These are phyloP conservation scores for Cubamyces lactineus DNA, from an alignment of 768 basidiomycete genomes.

Conservation along the genomic window DNA sequence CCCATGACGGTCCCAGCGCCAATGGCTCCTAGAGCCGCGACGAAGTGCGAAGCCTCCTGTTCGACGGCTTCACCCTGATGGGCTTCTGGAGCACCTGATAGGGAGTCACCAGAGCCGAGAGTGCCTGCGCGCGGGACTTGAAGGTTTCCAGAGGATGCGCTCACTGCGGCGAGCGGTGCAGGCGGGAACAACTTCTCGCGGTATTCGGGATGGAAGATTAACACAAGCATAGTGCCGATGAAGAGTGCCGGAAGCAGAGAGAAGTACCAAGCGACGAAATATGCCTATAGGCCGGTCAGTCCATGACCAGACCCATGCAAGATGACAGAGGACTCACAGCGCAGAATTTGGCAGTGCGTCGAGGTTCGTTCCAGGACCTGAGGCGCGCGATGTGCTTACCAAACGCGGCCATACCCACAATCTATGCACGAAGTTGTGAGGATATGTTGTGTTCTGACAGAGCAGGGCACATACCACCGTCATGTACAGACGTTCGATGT, in stretches of 20 bases:
- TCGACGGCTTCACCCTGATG: slow-evolving; percentile 45
- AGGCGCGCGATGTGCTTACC: slow-evolving; percentile 43
- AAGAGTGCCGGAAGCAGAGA: slow-evolving; percentile 41
- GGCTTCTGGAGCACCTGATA: slow-evolving; percentile 41
- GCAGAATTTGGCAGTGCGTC: slow-evolving; percentile 35
- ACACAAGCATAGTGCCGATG: slow-evolving; percentile 36
- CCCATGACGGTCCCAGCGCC: slow-evolving; percentile 38
- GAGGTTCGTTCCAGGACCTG: slow-evolving; percentile 45
- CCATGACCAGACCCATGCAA: no score
- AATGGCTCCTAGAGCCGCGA: slow-evolving; percentile 38
- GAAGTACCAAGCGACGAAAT: slow-evolving; percentile 43
- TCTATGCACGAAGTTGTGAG: slow-evolving; percentile 18
- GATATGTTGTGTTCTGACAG: not conserved
- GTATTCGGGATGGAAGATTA: slow-evolving; percentile 42
- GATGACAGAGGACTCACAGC: slow-evolving; percentile 26
- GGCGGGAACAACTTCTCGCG: slow-evolving; percentile 42
- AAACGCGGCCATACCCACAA: slow-evolving; percentile 37
- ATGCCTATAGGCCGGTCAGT: slow-evolving; percentile 26
- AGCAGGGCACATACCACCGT: slow-evolving; percentile 35
- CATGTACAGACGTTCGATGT: slow-evolving; percentile 45
- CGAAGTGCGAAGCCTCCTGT: slow-evolving; percentile 41
- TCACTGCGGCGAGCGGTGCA: slow-evolving; percentile 38
- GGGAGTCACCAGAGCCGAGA: slow-evolving; percentile 36
- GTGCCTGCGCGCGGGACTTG: slow-evolving; percentile 40
- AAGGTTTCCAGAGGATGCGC: slow-evolving; percentile 36